phyloP scores from a whole-genome alignment of 2,329 filamentous ascomycete species.

The Ceratocystis smalleyi region DNA sequence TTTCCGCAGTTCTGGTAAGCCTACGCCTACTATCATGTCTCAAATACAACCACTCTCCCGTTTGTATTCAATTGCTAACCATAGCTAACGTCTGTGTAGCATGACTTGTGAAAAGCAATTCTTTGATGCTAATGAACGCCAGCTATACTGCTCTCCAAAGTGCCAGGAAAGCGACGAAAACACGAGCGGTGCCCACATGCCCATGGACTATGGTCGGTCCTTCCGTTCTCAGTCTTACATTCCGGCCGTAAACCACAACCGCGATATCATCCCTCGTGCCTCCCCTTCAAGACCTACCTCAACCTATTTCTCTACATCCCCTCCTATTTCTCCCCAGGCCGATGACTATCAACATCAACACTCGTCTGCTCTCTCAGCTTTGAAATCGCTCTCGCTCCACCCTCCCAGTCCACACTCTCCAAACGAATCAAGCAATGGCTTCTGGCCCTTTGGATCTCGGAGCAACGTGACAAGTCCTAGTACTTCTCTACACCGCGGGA shows the following conservation, averaged over 20 bases:
- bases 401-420: slow-evolving; percentile 42
- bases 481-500: slow-evolving; percentile 34
- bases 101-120: slow-evolving; percentile 56
- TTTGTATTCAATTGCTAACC: slow-evolving; percentile 12
- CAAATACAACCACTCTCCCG: not conserved
- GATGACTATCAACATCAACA: slow-evolving; percentile 24
- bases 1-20: slow-evolving; percentile 52
- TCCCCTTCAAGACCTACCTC: slow-evolving; percentile 46
- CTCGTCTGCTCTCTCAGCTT: slow-evolving; percentile 38
- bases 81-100: slow-evolving; percentile 26
- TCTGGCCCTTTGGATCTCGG: slow-evolving; percentile 38
- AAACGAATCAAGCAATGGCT: slow-evolving; percentile 26
- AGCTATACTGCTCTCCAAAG: slow-evolving; percentile 48
- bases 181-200: slow-evolving; percentile 22
- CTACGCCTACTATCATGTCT: slow-evolving; percentile 8
- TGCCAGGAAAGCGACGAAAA: slow-evolving; percentile 40
- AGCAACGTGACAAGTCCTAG: slow-evolving; percentile 38
- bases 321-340: slow-evolving; percentile 32
- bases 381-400: slow-evolving; percentile 39
- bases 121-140: slow-evolving; percentile 39
- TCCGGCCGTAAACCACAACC: slow-evolving; percentile 29
- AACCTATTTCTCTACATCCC: slow-evolving; percentile 36
- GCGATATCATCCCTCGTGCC: slow-evolving; percentile 48
- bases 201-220: slow-evolving; percentile 20
- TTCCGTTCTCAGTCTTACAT: slow-evolving; percentile 22